A percentile compares a stretch with the other conserved stretches of the same genome.
phyloP scores from a whole-genome alignment of 768 basidiomycete genomes.

The Asterophora lycoperdoides region DNA sequence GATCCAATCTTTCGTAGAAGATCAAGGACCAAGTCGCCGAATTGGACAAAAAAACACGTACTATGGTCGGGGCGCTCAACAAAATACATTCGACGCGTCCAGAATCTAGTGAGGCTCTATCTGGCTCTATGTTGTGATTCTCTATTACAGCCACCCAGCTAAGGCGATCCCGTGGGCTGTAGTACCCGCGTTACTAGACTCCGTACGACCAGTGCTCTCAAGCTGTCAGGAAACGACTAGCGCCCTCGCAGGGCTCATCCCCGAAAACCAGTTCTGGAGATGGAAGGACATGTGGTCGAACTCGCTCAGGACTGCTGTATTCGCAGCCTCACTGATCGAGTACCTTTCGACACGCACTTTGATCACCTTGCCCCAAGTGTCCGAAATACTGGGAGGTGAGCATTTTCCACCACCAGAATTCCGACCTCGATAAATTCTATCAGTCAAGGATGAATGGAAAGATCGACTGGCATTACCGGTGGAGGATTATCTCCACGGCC shows the following conservation, averaged over 20 bases:
- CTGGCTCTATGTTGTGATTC: not conserved
- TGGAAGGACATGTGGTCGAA: constrained; percentile 84
- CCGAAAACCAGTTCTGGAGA: constrained; percentile 73
- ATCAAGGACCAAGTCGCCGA: constrained; percentile 73
- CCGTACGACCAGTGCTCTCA: constrained; percentile 50
- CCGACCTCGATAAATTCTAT: constrained; percentile 31
- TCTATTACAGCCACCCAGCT: not conserved
- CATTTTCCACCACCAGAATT: constrained; percentile 4
- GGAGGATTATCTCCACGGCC: constrained; percentile 80
- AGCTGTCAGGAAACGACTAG: constrained; percentile 49
- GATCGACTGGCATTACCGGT: constrained; percentile 58
- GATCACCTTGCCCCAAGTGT: constrained; percentile 48
- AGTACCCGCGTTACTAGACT: constrained; percentile 61
- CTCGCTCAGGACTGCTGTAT: constrained; percentile 63
- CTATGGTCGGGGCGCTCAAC: constrained; percentile 71
- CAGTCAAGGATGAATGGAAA: constrained; percentile 69
- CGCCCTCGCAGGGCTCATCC: constrained; percentile 55
- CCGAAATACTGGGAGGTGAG: constrained; percentile 66
- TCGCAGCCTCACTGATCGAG: constrained; percentile 59
- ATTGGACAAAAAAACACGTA: constrained; percentile 71
- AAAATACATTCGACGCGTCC: constrained; percentile 73
- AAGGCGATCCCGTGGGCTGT: constrained; percentile 6
- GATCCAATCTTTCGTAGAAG: constrained; percentile 45
- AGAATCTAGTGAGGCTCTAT: constrained; percentile 52
- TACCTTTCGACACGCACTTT: constrained; percentile 59